phyloP scores from a whole-genome alignment of 352 stramenopile genomes.

The Phytopythium oedochilum region DNA sequence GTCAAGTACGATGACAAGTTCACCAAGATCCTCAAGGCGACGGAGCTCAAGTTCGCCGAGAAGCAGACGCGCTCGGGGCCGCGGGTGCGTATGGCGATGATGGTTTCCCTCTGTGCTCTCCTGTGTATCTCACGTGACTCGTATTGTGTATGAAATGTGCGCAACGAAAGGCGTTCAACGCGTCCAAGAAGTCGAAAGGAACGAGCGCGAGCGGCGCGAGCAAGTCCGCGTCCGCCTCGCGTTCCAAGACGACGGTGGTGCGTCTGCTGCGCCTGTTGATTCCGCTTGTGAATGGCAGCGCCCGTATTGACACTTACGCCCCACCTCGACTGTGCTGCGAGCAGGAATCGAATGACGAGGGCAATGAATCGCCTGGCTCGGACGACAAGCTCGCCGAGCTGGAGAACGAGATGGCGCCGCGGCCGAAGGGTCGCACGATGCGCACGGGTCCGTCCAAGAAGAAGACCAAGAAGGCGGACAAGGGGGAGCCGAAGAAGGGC shows the following conservation, averaged over 20 bases:
- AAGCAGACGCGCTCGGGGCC: conserved; percentile 60
- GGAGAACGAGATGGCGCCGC: conserved; percentile 39
- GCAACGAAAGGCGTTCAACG: conserved; percentile 43
- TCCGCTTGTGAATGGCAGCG: not conserved
- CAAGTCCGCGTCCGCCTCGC: conserved; percentile 43
- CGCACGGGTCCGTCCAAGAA: conserved; percentile 61
- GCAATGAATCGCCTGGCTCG: conserved; percentile 38
- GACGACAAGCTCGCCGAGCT: conserved; percentile 58
- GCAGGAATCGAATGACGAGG: conserved; percentile 60
- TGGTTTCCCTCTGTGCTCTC: no score
- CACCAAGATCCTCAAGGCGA: conserved; percentile 68
- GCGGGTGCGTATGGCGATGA: conserved; percentile 40
- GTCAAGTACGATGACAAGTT: conserved; percentile 83
- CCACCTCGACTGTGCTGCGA: not conserved
- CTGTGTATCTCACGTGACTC: not conserved
- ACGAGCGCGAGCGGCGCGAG: conserved; percentile 35
- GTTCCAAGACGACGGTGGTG: conserved; percentile 22
- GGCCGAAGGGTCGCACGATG: conserved; percentile 47
- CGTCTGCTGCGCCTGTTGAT: not conserved
- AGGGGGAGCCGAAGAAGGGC: conserved; percentile 53
- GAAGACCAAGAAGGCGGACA: conserved; percentile 47
- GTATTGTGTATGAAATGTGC: not conserved
- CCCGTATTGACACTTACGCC: conserved; percentile 5
- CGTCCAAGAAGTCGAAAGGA: conserved; percentile 61
- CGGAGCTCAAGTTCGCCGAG: conserved; percentile 59